Conservation (phyloP, 2,329 filamentous ascomycete species). For the Calonectria fujianensis region DNA sequence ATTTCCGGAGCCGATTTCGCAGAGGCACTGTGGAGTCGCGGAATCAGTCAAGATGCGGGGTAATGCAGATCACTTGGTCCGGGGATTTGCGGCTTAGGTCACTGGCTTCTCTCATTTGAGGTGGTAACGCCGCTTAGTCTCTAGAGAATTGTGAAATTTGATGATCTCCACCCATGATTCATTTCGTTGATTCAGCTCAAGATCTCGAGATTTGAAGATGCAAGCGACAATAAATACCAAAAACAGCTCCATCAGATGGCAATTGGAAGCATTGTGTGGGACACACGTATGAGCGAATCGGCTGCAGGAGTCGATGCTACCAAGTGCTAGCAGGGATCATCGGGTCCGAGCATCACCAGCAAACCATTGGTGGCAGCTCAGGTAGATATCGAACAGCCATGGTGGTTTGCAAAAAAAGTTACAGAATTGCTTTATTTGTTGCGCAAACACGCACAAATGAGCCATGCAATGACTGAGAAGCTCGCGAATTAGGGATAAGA, state of each 20-base stretch:
- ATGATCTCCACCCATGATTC: neutral
- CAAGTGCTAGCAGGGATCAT: neutral
- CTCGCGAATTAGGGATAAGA: neutral
- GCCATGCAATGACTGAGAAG: neutral
- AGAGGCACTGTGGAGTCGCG: neutral
- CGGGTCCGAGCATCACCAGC: neutral
- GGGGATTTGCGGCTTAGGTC: neutral
- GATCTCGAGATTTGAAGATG: neutral
- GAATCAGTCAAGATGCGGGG: slow-evolving; percentile 1
- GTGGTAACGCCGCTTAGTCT: neutral
- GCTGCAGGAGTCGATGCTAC: neutral
- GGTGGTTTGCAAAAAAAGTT: neutral
- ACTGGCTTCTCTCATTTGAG: neutral
- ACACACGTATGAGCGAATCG: neutral
- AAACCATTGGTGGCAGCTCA: neutral
- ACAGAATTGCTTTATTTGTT: neutral
- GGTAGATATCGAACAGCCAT: too few species aligned
- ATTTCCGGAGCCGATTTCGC: neutral
- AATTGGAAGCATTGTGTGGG: neutral
- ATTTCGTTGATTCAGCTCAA: neutral
- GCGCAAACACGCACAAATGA: neutral
- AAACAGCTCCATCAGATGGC: neutral
- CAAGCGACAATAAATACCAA: neutral
- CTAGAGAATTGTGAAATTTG: neutral
- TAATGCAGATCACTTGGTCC: neutral